These are phyloP conservation scores for Boletus rubroflammeus DNA, from an alignment of 768 basidiomycete species.

Conservation along the genomic window DNA sequence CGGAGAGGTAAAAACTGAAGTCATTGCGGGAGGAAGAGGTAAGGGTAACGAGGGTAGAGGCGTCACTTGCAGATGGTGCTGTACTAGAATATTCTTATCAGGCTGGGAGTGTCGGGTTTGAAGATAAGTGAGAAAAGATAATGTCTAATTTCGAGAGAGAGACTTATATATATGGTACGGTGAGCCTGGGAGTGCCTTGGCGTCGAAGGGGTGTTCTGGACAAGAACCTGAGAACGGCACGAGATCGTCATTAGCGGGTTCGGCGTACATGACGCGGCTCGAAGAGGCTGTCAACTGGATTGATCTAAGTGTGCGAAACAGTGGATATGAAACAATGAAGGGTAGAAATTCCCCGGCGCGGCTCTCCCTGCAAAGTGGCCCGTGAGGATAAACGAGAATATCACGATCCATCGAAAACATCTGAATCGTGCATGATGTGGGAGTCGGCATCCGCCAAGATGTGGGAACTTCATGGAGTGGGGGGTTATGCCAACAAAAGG, in stretches of 20 bases:
- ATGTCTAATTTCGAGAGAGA: not conserved
- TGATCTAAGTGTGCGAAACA: not conserved
- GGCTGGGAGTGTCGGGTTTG: not conserved
- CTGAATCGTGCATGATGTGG: not conserved
- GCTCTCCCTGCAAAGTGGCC: not conserved
- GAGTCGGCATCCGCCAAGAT: not conserved
- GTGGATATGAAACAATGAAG: not conserved
- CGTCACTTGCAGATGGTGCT: not conserved
- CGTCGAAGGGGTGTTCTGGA: conserved; percentile 1
- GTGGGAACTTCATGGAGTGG: not conserved
- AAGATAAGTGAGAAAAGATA: conserved; percentile 2
- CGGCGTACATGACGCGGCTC: not conserved
- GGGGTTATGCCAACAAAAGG: not conserved
- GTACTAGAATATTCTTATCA: not conserved
- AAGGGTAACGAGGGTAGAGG: not conserved
- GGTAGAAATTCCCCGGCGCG: not conserved
- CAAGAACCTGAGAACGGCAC: not conserved
- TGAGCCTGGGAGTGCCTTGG: conserved; percentile 15
- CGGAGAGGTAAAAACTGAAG: not conserved
- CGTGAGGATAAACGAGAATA: not conserved
- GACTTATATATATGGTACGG: conserved; percentile 11
- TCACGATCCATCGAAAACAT: not conserved
- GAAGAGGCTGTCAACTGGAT: not conserved
- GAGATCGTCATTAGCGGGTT: not conserved
- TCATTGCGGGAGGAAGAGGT: conserved; percentile 9